Evolutionary conservation across 108 stramenopile genomes (phyloP).

Genomic region (Conticribra weissflogii): DNA sequence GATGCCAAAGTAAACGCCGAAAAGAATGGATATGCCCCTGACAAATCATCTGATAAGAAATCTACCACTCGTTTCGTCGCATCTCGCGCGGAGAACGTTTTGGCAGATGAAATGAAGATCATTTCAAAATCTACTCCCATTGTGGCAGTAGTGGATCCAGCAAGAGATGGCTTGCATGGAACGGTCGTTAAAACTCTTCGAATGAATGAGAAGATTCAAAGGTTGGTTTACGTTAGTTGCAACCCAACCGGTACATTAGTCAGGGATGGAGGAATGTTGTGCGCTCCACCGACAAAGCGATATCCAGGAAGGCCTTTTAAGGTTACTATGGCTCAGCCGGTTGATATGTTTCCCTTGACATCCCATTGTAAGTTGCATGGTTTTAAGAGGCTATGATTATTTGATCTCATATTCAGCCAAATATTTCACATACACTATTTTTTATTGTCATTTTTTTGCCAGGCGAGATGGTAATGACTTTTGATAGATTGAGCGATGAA

Average conservation of each 20-base stretch:
- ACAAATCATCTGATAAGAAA: conserved; percentile 9
- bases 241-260: conserved; percentile 89
- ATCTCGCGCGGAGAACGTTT: conserved; percentile 71
- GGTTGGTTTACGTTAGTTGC: conserved; percentile 94
- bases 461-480: conserved; percentile 68
- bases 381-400: too few species aligned
- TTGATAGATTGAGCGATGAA: conserved; percentile 68
- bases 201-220: conserved; percentile 60
- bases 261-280: conserved; percentile 77
- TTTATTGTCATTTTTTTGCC: background rate
- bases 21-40: conserved; percentile 41
- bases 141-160: conserved; percentile 94
- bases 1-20: conserved; percentile 87
- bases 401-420: background rate
- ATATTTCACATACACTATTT: background rate
- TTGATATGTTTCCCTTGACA: conserved; percentile 96
- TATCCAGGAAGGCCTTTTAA: conserved; percentile 80
- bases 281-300: conserved; percentile 77
- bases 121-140: conserved; percentile 39
- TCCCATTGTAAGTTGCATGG: conserved; percentile 83
- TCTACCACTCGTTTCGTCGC: conserved; percentile 66
- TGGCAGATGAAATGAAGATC: conserved; percentile 55
- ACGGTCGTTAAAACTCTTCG: conserved; percentile 81
- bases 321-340: conserved; percentile 79
- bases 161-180: conserved; percentile 88